Base-by-base conservation (phyloP, 257 asterid genomes). In the Hygrophila difformis region DNA sequence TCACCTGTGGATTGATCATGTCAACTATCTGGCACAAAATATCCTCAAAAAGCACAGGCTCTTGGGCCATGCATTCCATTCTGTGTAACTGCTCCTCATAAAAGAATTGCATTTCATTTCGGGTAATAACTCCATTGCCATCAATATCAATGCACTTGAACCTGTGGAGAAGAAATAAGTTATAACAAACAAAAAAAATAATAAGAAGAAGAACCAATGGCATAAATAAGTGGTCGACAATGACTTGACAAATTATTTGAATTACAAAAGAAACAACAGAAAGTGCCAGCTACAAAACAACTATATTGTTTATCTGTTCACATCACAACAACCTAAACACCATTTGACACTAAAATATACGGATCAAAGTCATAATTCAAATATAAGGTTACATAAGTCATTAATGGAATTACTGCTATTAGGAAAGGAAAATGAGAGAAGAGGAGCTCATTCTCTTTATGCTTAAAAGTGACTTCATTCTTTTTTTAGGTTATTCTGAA, bases 11-110 rank as follows among this genome's bases (percentile, higher is more conserved):
- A 56, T 63, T 61, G 63, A 91, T 64, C 99, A 91, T 91, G 79
- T 91, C 99, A 62, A 91, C 87, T 56, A 91, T 82, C 74, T 91
- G 99, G 69, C 99, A 91, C 64, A 91, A 71, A 57, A 91, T 85
- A 80, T 86, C 96, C 78, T 91, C 99, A 75, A 86, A 91, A 64
- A 91, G 95, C 35, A 91, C 96, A 68, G 96, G 99, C 78, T 91
- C 99, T 65, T 91, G 99, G 62, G 96, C 95, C 96, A 91, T 91
- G 82, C 99, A 91, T 69, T 91, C 99, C 99, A 91, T 91, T 71
- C 99, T 78, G 70, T 91, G 99, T 73, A 91, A 56, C 69, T 91
- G 99, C 73, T 91, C 99, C 76, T 91, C 99, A 35, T 91, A 91
- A 70, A 82, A 91, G 72, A 91, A 91, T 62, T 91, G 99, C 78